These are phyloP conservation scores for Logfia minima DNA, from an alignment of 129 eudicot species.

Conservation along the genomic window DNA sequence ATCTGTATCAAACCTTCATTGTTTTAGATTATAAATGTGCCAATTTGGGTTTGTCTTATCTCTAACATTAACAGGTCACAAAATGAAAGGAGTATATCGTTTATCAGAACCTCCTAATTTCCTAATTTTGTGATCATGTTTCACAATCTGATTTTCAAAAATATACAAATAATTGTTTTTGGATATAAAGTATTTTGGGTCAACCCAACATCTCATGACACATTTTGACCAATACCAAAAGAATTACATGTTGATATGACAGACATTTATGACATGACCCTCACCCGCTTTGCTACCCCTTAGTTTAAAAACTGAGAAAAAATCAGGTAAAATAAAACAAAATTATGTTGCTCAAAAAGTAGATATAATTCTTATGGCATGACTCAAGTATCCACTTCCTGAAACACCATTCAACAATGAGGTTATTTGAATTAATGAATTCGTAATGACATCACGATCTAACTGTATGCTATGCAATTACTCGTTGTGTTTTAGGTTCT, in stretches of 20 bases:
- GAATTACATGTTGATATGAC: background rate
- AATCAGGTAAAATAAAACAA: background rate
- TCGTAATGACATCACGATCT: constrained; percentile 95
- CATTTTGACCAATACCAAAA: background rate
- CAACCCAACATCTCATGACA: too few species aligned
- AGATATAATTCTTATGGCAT: constrained; percentile 85
- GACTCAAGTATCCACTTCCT: constrained; percentile 93
- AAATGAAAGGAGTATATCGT: background rate
- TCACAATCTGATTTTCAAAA: background rate
- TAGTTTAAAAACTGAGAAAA: background rate
- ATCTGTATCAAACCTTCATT: constrained; percentile 45
- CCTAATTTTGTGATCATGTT: background rate
- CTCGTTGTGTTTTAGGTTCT: constrained; percentile 55
- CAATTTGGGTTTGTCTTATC: background rate
- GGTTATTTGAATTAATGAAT: constrained; percentile 94
- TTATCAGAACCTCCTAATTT: background rate
- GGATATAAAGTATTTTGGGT: background rate
- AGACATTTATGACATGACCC: background rate
- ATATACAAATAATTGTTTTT: background rate
- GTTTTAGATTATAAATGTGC: background rate
- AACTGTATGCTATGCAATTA: constrained; percentile 84
- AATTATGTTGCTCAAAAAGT: constrained; percentile 62
- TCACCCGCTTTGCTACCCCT: background rate
- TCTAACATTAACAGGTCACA: background rate
- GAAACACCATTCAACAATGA: constrained; percentile 87